Evolutionary conservation across 2,329 filamentous ascomycete genomes (phyloP).

Genomic region (Epichloe festucae): DNA sequence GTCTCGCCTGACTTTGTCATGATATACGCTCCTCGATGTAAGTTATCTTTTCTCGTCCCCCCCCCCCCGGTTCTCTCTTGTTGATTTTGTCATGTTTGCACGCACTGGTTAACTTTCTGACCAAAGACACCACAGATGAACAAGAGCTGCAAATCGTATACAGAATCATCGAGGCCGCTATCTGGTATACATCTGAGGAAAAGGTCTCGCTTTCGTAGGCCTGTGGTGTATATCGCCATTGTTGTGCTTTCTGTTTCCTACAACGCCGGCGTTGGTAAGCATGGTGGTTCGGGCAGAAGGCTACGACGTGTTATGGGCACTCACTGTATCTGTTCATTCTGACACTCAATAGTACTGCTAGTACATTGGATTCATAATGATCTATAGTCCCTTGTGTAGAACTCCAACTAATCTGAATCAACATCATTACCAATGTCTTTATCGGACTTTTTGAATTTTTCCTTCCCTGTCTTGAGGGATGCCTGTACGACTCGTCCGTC

Average conservation of each 20-base stretch:
- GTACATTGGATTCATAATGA: background rate
- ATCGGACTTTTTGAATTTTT: conserved; percentile 60
- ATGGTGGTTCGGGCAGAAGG: too few relatives aligned
- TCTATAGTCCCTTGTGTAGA: too few relatives aligned
- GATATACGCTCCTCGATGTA: conserved; percentile 64
- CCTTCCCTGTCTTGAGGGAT: conserved; percentile 54
- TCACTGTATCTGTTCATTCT: too few relatives aligned
- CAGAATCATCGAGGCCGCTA: conserved; percentile 59
- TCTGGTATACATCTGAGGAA: conserved; percentile 49
- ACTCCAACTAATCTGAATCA: conserved; percentile 17
- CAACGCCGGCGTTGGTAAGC: too few relatives aligned
- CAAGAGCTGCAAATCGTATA: conserved; percentile 55
- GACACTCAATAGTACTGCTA: background rate
- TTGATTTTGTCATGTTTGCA: background rate
- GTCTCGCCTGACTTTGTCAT: conserved; percentile 66
- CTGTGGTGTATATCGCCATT: background rate
- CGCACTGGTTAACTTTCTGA: background rate
- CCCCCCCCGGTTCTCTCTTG: background rate
- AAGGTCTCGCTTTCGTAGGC: conserved; percentile 22
- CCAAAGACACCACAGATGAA: conserved; percentile 28
- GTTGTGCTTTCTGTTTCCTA: too few relatives aligned
- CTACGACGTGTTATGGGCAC: too few relatives aligned
- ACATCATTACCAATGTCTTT: conserved; percentile 34
- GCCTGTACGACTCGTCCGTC: conserved; percentile 60
- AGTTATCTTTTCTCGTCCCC: conserved; percentile 8